Conservation (phyloP, 2,329 filamentous ascomycete species). For the Penicillium sp. region DNA sequence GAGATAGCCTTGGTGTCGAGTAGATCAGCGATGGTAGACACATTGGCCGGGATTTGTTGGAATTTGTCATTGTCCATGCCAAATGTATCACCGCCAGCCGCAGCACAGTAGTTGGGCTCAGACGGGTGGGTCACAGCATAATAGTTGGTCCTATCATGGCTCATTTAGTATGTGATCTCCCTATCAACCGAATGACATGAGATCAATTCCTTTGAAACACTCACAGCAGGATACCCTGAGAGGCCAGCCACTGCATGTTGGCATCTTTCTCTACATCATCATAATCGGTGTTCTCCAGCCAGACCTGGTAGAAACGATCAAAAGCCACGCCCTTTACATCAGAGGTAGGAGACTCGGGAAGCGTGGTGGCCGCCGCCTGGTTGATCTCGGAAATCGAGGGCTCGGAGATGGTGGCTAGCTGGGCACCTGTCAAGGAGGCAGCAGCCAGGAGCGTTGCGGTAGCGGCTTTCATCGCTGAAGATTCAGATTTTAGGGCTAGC, state of each 20-base stretch:
- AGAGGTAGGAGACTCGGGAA: slow-evolving; percentile 55
- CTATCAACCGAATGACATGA: too few relatives aligned
- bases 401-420: slow-evolving; percentile 22
- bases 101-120: slow-evolving; percentile 69
- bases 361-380: slow-evolving; percentile 48
- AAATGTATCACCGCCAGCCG: slow-evolving; percentile 65
- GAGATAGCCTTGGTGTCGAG: slow-evolving; percentile 59
- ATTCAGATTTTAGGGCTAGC: too few relatives aligned
- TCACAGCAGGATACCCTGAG: slow-evolving; percentile 53
- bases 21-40: slow-evolving; percentile 63
- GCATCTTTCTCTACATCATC: slow-evolving; percentile 57
- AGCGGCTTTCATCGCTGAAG: slow-evolving; percentile 41
- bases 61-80: slow-evolving; percentile 66
- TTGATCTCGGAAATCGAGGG: slow-evolving; percentile 24
- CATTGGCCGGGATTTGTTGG: slow-evolving; percentile 51
- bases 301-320: slow-evolving; percentile 65
- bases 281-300: slow-evolving; percentile 71
- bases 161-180: not conserved
- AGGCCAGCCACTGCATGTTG: slow-evolving; percentile 26
- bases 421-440: slow-evolving; percentile 20
- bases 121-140: slow-evolving; percentile 65
- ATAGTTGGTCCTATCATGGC: slow-evolving; percentile 41
- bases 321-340: slow-evolving; percentile 66
- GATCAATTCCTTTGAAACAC: not conserved
- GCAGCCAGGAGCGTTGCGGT: slow-evolving; percentile 18